Evolutionary conservation across 345 rosid genomes (phyloP), one percentile per base, ranked within the genome.

Genomic region (Bruguiera parviflora): DNA sequence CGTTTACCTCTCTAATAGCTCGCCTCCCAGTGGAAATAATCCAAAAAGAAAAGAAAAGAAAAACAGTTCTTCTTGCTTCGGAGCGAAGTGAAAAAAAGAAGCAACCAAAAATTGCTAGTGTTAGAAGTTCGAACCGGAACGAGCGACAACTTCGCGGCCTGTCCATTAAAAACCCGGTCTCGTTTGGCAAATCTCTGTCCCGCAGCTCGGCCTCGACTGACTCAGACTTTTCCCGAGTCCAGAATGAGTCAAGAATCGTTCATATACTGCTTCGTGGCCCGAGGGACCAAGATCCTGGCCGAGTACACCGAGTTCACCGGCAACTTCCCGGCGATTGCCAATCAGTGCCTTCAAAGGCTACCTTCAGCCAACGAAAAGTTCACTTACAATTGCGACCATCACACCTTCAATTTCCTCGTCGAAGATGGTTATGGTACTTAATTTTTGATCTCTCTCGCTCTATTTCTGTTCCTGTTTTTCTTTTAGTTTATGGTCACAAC

Each of bases 291-390:
- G 95, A 71, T 94, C 35, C 71, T 94, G 68, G 92, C 95, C 3
- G 98, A 94, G 85, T 91, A 89, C 79, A 91, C 98, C 18, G 93
- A 95, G 87, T 95, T 91, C 89, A 91, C 98, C 7, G 93, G 98
- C 37, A 91, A 91, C 87, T 94, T 94, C 77, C 98, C 98, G 19
- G 96, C 97, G 55, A 94, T 94, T 57, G 96, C 98, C 16, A 77
- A 95, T 53, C 98, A 94, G 82, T 94, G 98, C 72, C 87, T 94
- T 71, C 93, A 89, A 65, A 86, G 81, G 72, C 88, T 95, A 64
- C 92, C 97, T 69, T 89, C 93, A 52, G 75, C 96, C 53, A 91
- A 89, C 84, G 91, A 88, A 88, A 95, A 89, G 89, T 89, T 89
- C 82, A 91, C 97, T 49, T 95, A 91, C 89, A 89, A 89, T 74